phyloP scores from a whole-genome alignment of 805 yeast genomes.

The Spathaspora hagerdaliae region DNA sequence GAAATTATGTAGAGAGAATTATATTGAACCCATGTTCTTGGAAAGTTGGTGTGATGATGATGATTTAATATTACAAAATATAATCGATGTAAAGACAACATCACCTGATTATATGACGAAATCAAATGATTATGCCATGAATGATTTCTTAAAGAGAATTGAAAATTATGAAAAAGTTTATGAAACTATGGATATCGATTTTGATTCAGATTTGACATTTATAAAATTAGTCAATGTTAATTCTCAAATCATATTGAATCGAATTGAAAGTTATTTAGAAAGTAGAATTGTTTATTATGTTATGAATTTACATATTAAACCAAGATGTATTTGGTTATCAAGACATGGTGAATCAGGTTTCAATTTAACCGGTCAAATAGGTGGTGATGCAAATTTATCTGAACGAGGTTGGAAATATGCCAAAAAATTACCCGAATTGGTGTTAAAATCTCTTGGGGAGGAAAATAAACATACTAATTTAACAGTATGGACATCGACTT shows the following conservation, averaged over 20 bases:
- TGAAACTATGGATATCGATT: slow-evolving; percentile 62
- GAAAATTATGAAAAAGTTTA: slow-evolving; percentile 69
- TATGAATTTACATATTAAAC: slow-evolving; percentile 92
- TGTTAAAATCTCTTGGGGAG: slow-evolving; percentile 58
- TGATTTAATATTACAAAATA: slow-evolving; percentile 71
- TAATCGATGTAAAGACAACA: slow-evolving; percentile 80
- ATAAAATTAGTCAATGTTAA: slow-evolving; percentile 86
- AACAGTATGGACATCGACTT: slow-evolving; percentile 94
- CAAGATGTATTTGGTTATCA: slow-evolving; percentile 88
- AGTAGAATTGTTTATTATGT: slow-evolving; percentile 92
- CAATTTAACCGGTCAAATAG: slow-evolving; percentile 90
- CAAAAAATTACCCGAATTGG: slow-evolving; percentile 71
- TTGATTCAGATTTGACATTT: slow-evolving; percentile 68
- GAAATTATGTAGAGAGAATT: slow-evolving; percentile 55
- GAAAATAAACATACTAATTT: slow-evolving; percentile 50
- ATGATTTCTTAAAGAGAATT: slow-evolving; percentile 73
- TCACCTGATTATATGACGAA: slow-evolving; percentile 75
- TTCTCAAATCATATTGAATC: slow-evolving; percentile 82
- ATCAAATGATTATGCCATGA: slow-evolving; percentile 67
- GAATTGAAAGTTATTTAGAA: slow-evolving; percentile 83
- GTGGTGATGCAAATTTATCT: slow-evolving; percentile 87
- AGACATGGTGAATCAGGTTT: slow-evolving; percentile 94
- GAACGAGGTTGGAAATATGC: slow-evolving; percentile 86
- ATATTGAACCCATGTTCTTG: slow-evolving; percentile 84
- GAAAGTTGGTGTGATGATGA: slow-evolving; percentile 90